phyloP scores from a whole-genome alignment of 2,329 filamentous ascomycete species.

The Didymella exigua region DNA sequence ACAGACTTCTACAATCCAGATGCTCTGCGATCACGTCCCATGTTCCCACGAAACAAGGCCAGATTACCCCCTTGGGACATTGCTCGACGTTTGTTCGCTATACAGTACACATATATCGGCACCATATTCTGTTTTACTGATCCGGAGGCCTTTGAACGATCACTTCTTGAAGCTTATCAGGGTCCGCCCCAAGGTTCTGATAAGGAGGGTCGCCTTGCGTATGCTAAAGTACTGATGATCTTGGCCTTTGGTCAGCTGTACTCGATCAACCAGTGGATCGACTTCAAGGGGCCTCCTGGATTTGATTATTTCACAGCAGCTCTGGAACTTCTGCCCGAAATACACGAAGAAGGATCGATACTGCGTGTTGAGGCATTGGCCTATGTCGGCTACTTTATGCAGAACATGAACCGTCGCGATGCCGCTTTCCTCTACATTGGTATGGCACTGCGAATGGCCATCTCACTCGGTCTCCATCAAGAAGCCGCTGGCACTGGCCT shows the following conservation, averaged over 20 bases:
- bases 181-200: slow-evolving; percentile 2
- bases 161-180: slow-evolving; percentile 1
- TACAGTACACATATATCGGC: slow-evolving; percentile 7
- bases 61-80: slow-evolving; percentile 5
- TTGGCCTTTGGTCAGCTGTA: slow-evolving; percentile 8
- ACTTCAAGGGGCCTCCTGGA: slow-evolving; percentile 5
- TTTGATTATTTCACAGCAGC: slow-evolving; percentile 11
- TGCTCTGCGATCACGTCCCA: slow-evolving; percentile 7
- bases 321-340: slow-evolving; percentile 5
- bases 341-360: slow-evolving; percentile 8
- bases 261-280: slow-evolving; percentile 10
- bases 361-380: slow-evolving; percentile 3
- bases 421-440: slow-evolving; percentile 9
- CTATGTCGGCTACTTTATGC: slow-evolving; percentile 11
- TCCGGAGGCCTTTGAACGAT: slow-evolving; percentile 4
- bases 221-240: slow-evolving; percentile 8
- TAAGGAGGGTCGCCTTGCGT: not conserved
- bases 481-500: not conserved
- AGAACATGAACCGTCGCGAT: slow-evolving; percentile 10
- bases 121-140: slow-evolving; percentile 8
- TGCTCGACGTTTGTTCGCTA: slow-evolving; percentile 4
- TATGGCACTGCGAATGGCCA: slow-evolving; percentile 7
- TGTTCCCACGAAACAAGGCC: not conserved
- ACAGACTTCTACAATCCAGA: slow-evolving; percentile 9
- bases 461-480: slow-evolving; percentile 5